These are phyloP conservation scores for Silene uniflora DNA, from an alignment of 148 eudicot genomes.

Conservation along the genomic window DNA sequence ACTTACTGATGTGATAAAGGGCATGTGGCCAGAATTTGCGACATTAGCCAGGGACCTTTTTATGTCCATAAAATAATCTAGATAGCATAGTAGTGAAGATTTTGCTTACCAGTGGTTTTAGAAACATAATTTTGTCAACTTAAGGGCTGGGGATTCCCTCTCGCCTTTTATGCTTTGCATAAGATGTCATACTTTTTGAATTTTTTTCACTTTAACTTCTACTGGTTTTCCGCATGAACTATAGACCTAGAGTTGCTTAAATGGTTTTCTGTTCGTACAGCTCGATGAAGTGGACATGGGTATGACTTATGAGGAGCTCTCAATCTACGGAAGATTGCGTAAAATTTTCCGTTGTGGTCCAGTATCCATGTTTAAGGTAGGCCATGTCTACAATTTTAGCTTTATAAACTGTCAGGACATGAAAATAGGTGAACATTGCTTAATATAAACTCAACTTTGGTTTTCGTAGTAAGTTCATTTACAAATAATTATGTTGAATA, in stretches of 20 bases:
- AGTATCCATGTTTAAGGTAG: slow-evolving; percentile 92
- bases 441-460: too few relatives aligned
- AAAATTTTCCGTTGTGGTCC: slow-evolving; percentile 93
- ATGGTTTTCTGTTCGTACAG: slow-evolving; percentile 33
- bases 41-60: neutral
- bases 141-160: neutral
- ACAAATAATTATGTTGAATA: neutral
- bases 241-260: neutral
- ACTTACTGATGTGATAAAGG: too few relatives aligned
- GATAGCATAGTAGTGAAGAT: neutral
- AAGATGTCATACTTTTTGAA: neutral
- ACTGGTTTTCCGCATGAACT: neutral
- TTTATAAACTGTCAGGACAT: neutral
- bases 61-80: neutral
- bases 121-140: neutral
- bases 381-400: slow-evolving; percentile 19
- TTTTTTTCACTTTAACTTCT: neutral
- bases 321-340: slow-evolving; percentile 84
- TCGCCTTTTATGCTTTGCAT: too few relatives aligned
- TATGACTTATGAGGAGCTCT: slow-evolving; percentile 96
- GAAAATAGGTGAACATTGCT: neutral
- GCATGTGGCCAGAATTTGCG: too few relatives aligned
- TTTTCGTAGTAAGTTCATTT: neutral
- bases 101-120: neutral
- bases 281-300: slow-evolving; percentile 99